Evolutionary conservation across 2,329 filamentous ascomycete genomes (phyloP).

Genomic region (Trichophaea hybrida): DNA sequence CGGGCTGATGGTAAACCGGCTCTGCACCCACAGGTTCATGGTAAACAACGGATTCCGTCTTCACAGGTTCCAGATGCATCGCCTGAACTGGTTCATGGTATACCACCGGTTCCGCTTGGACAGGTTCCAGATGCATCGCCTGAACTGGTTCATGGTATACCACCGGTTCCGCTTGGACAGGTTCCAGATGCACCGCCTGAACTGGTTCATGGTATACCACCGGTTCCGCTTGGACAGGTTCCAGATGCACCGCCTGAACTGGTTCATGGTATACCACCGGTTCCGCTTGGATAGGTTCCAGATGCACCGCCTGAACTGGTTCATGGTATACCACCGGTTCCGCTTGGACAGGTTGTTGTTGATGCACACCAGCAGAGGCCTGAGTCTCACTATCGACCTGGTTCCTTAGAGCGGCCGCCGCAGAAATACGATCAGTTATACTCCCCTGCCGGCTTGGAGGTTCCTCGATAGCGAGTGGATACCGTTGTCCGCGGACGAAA

Average conservation of each 20-base stretch:
- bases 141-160: background rate
- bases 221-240: background rate
- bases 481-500: slow-evolving; percentile 24
- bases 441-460: slow-evolving; percentile 17
- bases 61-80: background rate
- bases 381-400: background rate
- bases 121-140: too few species aligned
- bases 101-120: background rate
- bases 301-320: background rate
- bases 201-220: background rate
- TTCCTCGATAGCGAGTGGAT: slow-evolving; percentile 23
- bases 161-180: background rate
- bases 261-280: background rate
- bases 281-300: background rate
- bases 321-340: background rate
- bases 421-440: background rate
- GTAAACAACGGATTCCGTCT: background rate
- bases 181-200: background rate
- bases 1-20: background rate
- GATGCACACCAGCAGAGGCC: background rate
- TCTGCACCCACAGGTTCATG: background rate
- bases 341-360: background rate
- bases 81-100: background rate
- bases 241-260: too few species aligned
- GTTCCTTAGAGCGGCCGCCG: background rate